phyloP scores from a whole-genome alignment of 257 asterid species.

The Solanum neorickii region DNA sequence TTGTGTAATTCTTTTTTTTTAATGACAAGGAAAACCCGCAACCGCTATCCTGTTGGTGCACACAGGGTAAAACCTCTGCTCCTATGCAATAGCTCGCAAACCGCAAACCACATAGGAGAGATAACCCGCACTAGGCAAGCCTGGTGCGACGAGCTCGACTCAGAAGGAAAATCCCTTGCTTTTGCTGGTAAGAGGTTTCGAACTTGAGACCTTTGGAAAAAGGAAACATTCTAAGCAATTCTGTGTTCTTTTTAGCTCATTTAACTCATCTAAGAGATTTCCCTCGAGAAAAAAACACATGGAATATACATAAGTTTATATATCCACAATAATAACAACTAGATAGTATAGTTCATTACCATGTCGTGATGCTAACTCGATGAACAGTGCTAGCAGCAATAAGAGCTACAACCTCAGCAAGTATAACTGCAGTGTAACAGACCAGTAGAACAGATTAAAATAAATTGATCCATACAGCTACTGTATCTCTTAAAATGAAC shows the following conservation, averaged over 20 bases:
- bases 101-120: too few species aligned
- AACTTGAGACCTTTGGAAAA: too few species aligned
- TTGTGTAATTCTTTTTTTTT: background rate
- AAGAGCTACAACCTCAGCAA: constrained; percentile 75
- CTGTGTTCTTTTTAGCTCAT: background rate
- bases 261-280: background rate
- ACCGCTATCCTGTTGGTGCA: too few species aligned
- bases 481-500: background rate
- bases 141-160: too few species aligned
- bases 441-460: background rate
- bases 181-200: too few species aligned
- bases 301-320: background rate
- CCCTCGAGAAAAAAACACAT: background rate
- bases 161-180: too few species aligned
- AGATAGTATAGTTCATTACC: constrained; percentile 32
- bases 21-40: too few species aligned
- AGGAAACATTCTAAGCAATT: background rate
- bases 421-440: constrained; percentile 47
- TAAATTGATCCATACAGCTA: background rate
- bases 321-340: background rate
- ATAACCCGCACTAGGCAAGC: too few species aligned
- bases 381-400: constrained; percentile 91
- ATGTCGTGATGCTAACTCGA: constrained; percentile 95
- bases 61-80: too few species aligned
- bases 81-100: too few species aligned